Conservation (phyloP, 2,329 filamentous ascomycete species). For the Biscogniauxia mediterranea region DNA sequence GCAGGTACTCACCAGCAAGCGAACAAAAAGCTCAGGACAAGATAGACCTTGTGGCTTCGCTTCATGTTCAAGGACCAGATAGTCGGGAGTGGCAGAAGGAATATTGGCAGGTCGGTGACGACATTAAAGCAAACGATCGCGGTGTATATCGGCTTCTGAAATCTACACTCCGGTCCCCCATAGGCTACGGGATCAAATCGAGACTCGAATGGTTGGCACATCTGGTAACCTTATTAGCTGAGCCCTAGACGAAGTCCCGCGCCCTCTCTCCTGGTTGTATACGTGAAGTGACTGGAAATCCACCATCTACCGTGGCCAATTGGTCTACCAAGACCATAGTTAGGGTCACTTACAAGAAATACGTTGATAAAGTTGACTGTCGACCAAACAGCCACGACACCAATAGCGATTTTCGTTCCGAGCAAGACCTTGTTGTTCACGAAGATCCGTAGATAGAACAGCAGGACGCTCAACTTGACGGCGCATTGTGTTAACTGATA, state of each 20-base stretch:
- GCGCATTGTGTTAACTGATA: background rate
- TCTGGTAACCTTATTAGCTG: background rate
- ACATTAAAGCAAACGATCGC: background rate
- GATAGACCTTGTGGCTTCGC: background rate
- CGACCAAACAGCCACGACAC: background rate
- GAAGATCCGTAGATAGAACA: background rate
- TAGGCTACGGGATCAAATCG: background rate
- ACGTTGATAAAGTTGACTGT: background rate
- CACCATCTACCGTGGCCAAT: no score
- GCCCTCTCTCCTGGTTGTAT: no score
- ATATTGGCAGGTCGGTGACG: background rate
- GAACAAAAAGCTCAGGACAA: background rate
- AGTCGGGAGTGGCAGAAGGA: background rate
- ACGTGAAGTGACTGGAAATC: no score
- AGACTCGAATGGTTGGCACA: background rate
- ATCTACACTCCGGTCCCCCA: background rate
- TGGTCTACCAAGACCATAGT: background rate
- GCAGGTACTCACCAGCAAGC: background rate
- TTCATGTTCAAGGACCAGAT: background rate
- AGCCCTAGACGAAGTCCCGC: background rate
- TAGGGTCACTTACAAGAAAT: background rate
- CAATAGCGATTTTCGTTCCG: background rate
- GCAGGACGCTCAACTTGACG: background rate
- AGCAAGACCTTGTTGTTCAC: background rate
- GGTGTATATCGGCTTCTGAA: background rate